Evolutionary conservation across 2,329 filamentous ascomycete genomes (phyloP).

Genomic region (Acrocalymma vagum): DNA sequence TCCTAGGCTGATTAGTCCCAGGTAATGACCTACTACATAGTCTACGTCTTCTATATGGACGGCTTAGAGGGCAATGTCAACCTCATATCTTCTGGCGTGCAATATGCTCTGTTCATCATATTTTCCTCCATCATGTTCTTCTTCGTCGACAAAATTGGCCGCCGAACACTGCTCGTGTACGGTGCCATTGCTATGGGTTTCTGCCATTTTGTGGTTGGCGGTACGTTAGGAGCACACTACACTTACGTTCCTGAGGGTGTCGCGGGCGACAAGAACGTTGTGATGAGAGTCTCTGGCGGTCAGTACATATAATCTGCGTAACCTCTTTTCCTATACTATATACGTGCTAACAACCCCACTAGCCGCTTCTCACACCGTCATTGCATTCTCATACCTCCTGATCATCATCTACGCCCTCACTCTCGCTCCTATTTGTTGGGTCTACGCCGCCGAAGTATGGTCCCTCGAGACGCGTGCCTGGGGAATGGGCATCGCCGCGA

Average conservation of each 20-base stretch:
- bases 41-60: constrained; percentile 69
- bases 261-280: constrained; percentile 59
- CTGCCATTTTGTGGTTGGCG: constrained; percentile 58
- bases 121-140: constrained; percentile 52
- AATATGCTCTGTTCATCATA: constrained; percentile 54
- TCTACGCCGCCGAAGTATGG: constrained; percentile 72
- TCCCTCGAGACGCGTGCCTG: constrained; percentile 67
- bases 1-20: constrained; percentile 20
- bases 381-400: constrained; percentile 71
- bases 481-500: constrained; percentile 66
- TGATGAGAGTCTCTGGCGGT: constrained; percentile 61
- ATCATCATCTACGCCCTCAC: constrained; percentile 72
- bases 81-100: constrained; percentile 48
- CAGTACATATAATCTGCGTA: too few relatives aligned
- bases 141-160: constrained; percentile 52
- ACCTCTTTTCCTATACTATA: too few relatives aligned
- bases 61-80: constrained; percentile 62
- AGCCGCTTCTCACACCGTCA: constrained; percentile 68
- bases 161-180: constrained; percentile 51
- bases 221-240: constrained; percentile 50
- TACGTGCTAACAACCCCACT: too few relatives aligned
- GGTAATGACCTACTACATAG: constrained; percentile 62
- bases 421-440: constrained; percentile 70
- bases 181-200: constrained; percentile 54
- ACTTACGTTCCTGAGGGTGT: constrained; percentile 51